A percentile compares a stretch with the other conserved stretches of the same genome.
These are phyloP conservation scores for Lolium multiflorum DNA, from an alignment of 176 grass and related monocot genomes.

Conservation along the genomic window DNA sequence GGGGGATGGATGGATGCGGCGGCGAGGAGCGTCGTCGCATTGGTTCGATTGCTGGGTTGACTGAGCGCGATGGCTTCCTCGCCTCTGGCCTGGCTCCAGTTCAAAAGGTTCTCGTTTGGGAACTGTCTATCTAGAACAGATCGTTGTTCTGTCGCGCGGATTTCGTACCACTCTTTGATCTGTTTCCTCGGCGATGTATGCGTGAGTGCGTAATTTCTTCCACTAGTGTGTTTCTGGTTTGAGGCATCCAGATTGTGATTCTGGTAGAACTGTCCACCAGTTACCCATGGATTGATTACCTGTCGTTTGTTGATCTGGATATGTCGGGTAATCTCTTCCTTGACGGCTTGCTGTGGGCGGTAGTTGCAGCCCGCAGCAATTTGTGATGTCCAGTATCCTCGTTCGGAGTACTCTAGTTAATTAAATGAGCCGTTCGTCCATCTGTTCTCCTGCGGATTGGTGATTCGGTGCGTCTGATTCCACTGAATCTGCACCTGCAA, in stretches of 20 bases:
- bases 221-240: not conserved
- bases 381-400: not conserved
- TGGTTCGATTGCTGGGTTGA: not conserved
- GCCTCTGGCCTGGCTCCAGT: not conserved
- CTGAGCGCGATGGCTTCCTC: not conserved
- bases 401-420: constrained; percentile 1
- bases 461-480: not conserved
- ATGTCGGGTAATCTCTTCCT: not conserved
- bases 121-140: not conserved
- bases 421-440: constrained; percentile 19
- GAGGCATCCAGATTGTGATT: constrained; percentile 1
- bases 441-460: not conserved
- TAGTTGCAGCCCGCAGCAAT: not conserved
- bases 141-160: constrained; percentile 6
- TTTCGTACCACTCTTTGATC: not conserved
- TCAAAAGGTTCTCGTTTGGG: not conserved
- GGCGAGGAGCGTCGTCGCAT: not conserved
- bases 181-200: not conserved
- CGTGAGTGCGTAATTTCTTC: not conserved
- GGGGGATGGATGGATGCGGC: constrained; percentile 17
- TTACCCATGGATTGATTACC: too few relatives aligned
- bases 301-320: constrained; percentile 18
- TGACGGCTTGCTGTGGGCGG: constrained; percentile 18
- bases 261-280: not conserved
- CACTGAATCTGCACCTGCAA: not conserved